A percentile compares a stretch with the other conserved stretches of the same genome.
Evolutionary conservation across 495 filamentous ascomycete genomes (phyloP).

Genomic region (Penicillium verhagenii): DNA sequence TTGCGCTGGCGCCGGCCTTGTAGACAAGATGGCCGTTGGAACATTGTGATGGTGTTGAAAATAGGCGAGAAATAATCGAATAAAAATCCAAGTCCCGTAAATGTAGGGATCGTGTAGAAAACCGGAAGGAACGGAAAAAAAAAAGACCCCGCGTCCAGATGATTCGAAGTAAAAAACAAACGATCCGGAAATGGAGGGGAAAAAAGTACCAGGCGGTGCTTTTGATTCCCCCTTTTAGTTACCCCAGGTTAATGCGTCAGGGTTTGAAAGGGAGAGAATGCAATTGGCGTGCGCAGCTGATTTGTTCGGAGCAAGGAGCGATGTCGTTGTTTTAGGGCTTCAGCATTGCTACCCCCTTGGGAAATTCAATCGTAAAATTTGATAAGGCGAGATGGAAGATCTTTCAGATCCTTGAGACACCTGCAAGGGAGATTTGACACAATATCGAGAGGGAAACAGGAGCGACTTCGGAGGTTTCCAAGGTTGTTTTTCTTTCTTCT

Average conservation of each 20-base stretch:
- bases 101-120: background rate
- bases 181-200: constrained; percentile 5
- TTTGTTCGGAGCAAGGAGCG: constrained; percentile 20
- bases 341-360: constrained; percentile 34
- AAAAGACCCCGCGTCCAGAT: constrained; percentile 19
- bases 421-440: constrained; percentile 28
- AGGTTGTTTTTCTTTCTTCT: background rate
- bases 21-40: constrained; percentile 38
- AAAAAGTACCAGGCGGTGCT: constrained; percentile 28
- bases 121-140: background rate
- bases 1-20: constrained; percentile 35
- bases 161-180: constrained; percentile 6
- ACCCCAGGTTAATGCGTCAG: constrained; percentile 28
- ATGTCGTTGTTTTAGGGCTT: constrained; percentile 27
- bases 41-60: constrained; percentile 30
- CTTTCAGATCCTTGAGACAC: constrained; percentile 21
- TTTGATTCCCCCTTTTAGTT: constrained; percentile 22
- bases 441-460: background rate
- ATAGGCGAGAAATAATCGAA: background rate
- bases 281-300: constrained; percentile 15
- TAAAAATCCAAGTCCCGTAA: background rate
- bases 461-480: background rate
- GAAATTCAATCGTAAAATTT: constrained; percentile 20
- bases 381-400: constrained; percentile 23
- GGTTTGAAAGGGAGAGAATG: constrained; percentile 26